Evolutionary conservation across 2,329 filamentous ascomycete species (phyloP).

Genomic region (Verticillium zaregamsianum): DNA sequence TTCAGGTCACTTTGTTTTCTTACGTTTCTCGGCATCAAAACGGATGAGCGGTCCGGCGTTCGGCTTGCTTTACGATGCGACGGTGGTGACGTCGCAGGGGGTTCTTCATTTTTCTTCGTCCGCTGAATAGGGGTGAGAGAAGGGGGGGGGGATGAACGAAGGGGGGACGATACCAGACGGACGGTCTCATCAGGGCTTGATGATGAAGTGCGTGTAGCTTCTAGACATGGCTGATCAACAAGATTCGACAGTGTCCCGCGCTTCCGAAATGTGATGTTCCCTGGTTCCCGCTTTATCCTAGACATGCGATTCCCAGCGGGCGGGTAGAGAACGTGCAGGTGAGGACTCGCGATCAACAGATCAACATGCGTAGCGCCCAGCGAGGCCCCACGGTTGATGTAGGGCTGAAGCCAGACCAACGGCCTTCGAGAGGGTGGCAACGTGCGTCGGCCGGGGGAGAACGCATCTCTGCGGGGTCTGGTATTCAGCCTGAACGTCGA

Average conservation of each 20-base stretch:
- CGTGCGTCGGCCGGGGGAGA: background rate
- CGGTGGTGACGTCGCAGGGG: background rate
- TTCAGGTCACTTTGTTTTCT: background rate
- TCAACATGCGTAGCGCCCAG: background rate
- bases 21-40: background rate
- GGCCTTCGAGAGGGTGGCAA: background rate
- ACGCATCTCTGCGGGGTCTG: too few relatives aligned
- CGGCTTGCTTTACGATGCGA: background rate
- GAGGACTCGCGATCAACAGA: background rate
- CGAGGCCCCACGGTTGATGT: background rate
- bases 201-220: background rate
- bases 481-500: too few relatives aligned
- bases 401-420: background rate
- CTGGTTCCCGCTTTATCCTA: background rate
- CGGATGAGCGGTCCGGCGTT: background rate
- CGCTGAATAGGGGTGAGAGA: background rate
- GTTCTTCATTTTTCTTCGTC: background rate
- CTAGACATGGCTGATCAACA: background rate
- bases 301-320: background rate
- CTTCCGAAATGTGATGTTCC: too few relatives aligned
- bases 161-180: background rate
- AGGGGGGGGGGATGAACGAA: background rate
- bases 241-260: background rate
- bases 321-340: background rate
- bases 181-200: background rate